Evolutionary conservation across 345 rosid species (phyloP), one percentile per base, ranked within the genome.

Genomic region (Physaria fendleri): DNA sequence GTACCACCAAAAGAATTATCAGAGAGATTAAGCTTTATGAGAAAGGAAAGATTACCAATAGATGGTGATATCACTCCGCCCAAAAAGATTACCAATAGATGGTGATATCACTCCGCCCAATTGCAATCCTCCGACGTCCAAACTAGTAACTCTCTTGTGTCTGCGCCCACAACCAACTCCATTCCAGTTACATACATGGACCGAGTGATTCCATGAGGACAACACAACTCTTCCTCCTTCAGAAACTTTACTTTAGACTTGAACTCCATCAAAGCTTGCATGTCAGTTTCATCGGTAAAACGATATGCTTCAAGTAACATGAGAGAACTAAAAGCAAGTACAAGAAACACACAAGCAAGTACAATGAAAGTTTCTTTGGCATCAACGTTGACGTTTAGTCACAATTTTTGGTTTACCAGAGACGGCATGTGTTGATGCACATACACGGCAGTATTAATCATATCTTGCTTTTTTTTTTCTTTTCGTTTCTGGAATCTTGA

Each of bases 151-250:
- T 53, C 78, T 59, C 18, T 51, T 58, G 51, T 48, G 64, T 5
- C 8, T 33, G 23, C 9, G 47, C 14, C 65, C 29, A 35, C 74
- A 74, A 0, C 14, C 59, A 27, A 74, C 56, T 0, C 78, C 72
- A 0, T 10, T n/a, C 78, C 74, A 74, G 0, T 29, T 4, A 8
- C 78, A 69, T 0, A 69, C 52, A 27, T 63, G 72, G 13, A 12
- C 5, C 6, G 74, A 64, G 12, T 54, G 6, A 25, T 69, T 74
- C 78, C 78, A 74, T 3, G 71, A 69, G 39, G 43, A 32, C 40
- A 69, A 25, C 4, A 55, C 13, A 1, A 12, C 46, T 29, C 13
- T 29, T 13, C 44, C 56, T 0, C 4, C 39, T 7, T 52, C 9
- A 34, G 40, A 5, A n/a, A n/a, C n/a, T n/a, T n/a, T n/a, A 52